A percentile compares a stretch with the other conserved stretches of the same genome.
Evolutionary conservation across 1,284 basidiomycete species (phyloP).

Genomic region (Exobasidium rhododendri): DNA sequence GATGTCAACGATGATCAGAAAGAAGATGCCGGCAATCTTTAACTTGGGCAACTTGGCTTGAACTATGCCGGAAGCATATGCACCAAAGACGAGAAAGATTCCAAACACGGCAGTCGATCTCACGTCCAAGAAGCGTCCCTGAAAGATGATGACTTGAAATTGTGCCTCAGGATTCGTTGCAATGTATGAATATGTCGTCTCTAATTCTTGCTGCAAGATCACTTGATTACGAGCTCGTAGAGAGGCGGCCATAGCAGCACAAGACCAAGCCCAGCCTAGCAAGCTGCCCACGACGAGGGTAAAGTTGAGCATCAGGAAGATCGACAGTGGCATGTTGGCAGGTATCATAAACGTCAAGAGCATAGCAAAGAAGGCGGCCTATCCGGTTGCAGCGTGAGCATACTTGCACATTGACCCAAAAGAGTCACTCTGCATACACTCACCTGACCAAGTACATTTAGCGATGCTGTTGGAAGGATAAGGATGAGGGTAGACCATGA

Average conservation of each 20-base stretch:
- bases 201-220: constrained; percentile 60
- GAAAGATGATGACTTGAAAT: constrained; percentile 60
- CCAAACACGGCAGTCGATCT: constrained; percentile 63
- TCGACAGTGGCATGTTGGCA: constrained; percentile 39
- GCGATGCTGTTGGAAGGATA: constrained; percentile 40
- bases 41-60: constrained; percentile 67
- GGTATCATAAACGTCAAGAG: constrained; percentile 49
- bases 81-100: constrained; percentile 67
- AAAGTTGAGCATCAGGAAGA: constrained; percentile 57
- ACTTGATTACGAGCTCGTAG: constrained; percentile 62
- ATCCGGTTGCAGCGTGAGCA: constrained; percentile 37
- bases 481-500: constrained; percentile 44
- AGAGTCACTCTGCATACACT: too few relatives aligned
- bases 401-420: too few relatives aligned
- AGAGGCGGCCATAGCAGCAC: constrained; percentile 68
- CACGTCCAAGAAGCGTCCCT: constrained; percentile 68
- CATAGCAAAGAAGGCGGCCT: constrained; percentile 49
- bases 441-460: too few relatives aligned
- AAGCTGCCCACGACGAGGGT: constrained; percentile 64
- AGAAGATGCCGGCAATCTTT: constrained; percentile 60
- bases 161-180: constrained; percentile 46
- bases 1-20: constrained; percentile 38
- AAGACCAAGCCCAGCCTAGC: constrained; percentile 72
- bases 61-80: constrained; percentile 64
- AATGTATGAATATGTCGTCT: constrained; percentile 56